Conservation (phyloP, 129 eudicot genomes). For the Deinandra increscens region DNA sequence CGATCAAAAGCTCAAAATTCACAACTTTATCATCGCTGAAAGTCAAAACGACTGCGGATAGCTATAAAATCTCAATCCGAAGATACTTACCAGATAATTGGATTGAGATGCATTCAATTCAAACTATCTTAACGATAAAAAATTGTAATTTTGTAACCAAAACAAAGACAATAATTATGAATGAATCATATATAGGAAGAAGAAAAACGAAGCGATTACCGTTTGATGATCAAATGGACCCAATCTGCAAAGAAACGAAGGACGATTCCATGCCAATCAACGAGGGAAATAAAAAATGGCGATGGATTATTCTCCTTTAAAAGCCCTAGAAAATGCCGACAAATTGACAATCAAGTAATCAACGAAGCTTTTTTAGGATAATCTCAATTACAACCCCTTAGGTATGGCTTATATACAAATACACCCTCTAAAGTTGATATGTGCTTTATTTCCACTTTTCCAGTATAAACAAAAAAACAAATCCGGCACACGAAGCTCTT, state of each 20-base stretch:
- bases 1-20: constrained; percentile 1
- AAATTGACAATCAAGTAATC: too few relatives aligned
- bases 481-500: too few relatives aligned
- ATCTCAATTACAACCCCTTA: too few relatives aligned
- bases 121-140: neutral
- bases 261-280: neutral
- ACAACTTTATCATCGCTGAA: neutral
- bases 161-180: neutral
- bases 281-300: neutral
- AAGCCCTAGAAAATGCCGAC: constrained; percentile 19
- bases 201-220: neutral
- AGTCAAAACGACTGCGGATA: neutral
- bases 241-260: neutral
- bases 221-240: neutral
- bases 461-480: too few relatives aligned
- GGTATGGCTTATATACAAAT: neutral
- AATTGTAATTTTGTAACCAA: neutral
- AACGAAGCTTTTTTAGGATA: too few relatives aligned
- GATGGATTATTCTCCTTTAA: neutral
- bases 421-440: too few relatives aligned
- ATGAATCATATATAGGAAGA: neutral
- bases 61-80: too few relatives aligned
- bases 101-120: neutral
- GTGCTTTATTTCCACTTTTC: too few relatives aligned
- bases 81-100: too few relatives aligned